A percentile compares a stretch with the other conserved stretches of the same genome.
Evolutionary conservation across 2,329 filamentous ascomycete genomes (phyloP).

Genomic region (Apiospora malaysiana): DNA sequence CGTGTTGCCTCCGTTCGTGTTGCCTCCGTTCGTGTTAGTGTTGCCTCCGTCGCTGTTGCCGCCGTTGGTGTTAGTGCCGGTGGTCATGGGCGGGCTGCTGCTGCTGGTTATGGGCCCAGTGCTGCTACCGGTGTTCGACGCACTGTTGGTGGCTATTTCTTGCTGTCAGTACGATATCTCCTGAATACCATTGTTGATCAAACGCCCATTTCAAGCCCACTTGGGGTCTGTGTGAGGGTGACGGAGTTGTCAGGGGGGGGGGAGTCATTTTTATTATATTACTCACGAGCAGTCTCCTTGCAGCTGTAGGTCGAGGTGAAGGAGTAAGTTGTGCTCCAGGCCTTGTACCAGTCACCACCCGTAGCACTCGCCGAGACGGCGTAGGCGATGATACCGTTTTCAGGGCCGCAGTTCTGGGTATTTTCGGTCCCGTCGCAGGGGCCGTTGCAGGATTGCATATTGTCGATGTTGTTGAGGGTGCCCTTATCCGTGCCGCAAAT

Average conservation of each 20-base stretch:
- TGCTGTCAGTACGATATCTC: neutral
- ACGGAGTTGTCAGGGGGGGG: no score
- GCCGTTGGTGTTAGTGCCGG: neutral
- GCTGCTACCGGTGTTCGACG: neutral
- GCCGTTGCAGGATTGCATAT: neutral
- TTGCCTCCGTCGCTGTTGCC: neutral
- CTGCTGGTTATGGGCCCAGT: neutral
- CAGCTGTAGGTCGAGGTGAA: neutral
- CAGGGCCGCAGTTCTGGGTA: constrained; percentile 8
- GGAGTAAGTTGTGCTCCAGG: neutral
- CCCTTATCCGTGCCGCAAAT: neutral
- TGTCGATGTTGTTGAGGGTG: neutral
- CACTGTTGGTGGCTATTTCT: neutral
- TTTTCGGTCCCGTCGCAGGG: constrained; percentile 16
- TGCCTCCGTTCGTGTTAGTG: no score
- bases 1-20: no score
- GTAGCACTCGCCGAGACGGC: neutral
- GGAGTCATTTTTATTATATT: neutral
- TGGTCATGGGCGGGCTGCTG: neutral
- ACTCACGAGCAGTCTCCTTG: neutral
- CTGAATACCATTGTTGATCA: neutral
- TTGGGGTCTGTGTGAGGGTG: neutral
- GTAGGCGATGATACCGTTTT: neutral
- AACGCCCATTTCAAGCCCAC: neutral
- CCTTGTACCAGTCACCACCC: neutral